Percentiles rank a stretch among this genome's conserved stretches.
Conservation (phyloP, 805 yeast genomes). For the Scheffersomyces amazonensis region DNA sequence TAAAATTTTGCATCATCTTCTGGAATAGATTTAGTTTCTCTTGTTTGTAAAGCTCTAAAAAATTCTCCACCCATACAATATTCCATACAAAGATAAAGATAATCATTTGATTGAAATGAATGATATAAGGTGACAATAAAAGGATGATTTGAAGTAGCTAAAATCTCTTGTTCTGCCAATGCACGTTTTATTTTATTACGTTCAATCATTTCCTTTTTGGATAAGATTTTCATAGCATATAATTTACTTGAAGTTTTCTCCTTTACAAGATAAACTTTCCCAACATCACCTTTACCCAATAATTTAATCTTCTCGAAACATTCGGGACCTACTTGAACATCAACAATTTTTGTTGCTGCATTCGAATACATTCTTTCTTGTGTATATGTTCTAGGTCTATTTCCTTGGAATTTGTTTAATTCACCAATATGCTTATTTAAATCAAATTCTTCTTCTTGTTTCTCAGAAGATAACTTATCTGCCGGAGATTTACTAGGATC, state of each 20-base stretch:
- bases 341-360: constrained; percentile 68
- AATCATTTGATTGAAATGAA: constrained; percentile 92
- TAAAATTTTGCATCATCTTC: constrained; percentile 92
- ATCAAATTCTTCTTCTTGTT: constrained; percentile 40
- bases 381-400: constrained; percentile 38
- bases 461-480: neutral
- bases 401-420: constrained; percentile 24
- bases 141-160: constrained; percentile 95
- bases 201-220: constrained; percentile 90
- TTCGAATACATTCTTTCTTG: constrained; percentile 65
- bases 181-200: constrained; percentile 94
- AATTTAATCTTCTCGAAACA: constrained; percentile 86
- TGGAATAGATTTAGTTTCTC: constrained; percentile 77
- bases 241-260: constrained; percentile 72
- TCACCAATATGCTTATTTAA: constrained; percentile 43
- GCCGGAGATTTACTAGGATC: constrained; percentile 10
- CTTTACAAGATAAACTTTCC: constrained; percentile 88
- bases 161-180: constrained; percentile 92
- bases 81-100: constrained; percentile 93
- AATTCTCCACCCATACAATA: constrained; percentile 99
- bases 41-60: constrained; percentile 90
- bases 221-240: constrained; percentile 90
- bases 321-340: constrained; percentile 79
- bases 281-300: constrained; percentile 97
- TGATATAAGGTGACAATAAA: constrained; percentile 95